Evolutionary conservation across 1,284 basidiomycete species (phyloP).

Genomic region (Papiliotrema nemorosa): DNA sequence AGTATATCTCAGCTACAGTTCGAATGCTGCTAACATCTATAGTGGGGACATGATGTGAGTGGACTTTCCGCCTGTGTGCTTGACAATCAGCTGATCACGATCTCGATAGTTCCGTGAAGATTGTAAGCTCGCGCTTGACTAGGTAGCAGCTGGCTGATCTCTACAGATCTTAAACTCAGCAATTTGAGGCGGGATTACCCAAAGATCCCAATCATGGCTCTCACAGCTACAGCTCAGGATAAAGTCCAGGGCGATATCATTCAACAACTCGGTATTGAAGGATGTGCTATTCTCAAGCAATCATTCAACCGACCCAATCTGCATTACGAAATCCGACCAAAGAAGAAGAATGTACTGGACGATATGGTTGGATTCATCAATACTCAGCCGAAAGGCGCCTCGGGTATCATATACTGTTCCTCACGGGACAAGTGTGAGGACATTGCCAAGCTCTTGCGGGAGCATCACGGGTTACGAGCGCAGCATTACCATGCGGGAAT

Average conservation of each 20-base stretch:
- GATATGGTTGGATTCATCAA: conserved; percentile 74
- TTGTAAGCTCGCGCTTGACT: conserved; percentile 23
- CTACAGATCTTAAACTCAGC: conserved; percentile 59
- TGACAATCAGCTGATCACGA: no score
- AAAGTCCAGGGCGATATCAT: conserved; percentile 77
- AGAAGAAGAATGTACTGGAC: conserved; percentile 55
- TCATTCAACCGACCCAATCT: conserved; percentile 94
- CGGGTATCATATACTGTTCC: conserved; percentile 85
- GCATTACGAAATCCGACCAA: conserved; percentile 68
- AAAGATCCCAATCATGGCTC: conserved; percentile 83
- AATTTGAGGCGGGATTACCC: conserved; percentile 70
- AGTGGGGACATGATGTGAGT: conserved; percentile 52
- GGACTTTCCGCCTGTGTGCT: no score
- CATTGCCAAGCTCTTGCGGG: conserved; percentile 64
- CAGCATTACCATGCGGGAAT: conserved; percentile 86
- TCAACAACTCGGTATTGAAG: conserved; percentile 60
- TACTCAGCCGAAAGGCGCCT: conserved; percentile 57
- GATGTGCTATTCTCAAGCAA: conserved; percentile 64
- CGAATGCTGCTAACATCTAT: background rate
- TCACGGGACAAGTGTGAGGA: conserved; percentile 72
- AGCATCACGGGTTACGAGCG: conserved; percentile 61
- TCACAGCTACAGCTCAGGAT: conserved; percentile 88
- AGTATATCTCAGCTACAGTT: conserved; percentile 37
- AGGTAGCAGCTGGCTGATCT: conserved; percentile 6
- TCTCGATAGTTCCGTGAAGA: conserved; percentile 49